phyloP scores from a whole-genome alignment of 495 filamentous ascomycete species.

The Friedmanniomyces endolithicus region DNA sequence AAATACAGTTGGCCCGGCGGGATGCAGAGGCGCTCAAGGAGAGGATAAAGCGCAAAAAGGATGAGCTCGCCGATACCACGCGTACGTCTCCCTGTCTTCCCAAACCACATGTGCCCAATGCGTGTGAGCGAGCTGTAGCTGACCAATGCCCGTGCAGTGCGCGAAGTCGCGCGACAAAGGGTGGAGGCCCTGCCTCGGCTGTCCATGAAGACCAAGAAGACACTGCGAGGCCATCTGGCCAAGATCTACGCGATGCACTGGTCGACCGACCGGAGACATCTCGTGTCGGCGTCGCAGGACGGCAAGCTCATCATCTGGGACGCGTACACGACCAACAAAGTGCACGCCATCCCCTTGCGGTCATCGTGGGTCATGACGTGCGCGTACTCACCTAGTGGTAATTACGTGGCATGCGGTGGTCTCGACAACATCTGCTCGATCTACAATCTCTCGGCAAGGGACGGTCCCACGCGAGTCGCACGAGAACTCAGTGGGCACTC shows the following conservation, averaged over 20 bases:
- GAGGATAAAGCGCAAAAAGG: slow-evolving; percentile 98
- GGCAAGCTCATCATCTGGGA: slow-evolving; percentile 99
- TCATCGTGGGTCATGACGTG: slow-evolving; percentile 99
- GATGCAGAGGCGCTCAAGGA: slow-evolving; percentile 98
- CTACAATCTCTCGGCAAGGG: slow-evolving; percentile 93
- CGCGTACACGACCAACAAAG: slow-evolving; percentile 98
- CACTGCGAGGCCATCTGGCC: slow-evolving; percentile 90
- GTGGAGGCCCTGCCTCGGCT: slow-evolving; percentile 83
- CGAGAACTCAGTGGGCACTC: slow-evolving; percentile 94
- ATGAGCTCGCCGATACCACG: slow-evolving; percentile 94
- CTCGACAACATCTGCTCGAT: slow-evolving; percentile 99
- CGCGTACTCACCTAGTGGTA: slow-evolving; percentile 95
- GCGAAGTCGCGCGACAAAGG: slow-evolving; percentile 75
- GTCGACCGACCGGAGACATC: slow-evolving; percentile 95
- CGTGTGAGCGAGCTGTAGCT: slow-evolving; percentile 3
- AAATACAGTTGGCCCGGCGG: slow-evolving; percentile 91
- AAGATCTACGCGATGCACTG: slow-evolving; percentile 99
- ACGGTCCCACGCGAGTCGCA: slow-evolving; percentile 91
- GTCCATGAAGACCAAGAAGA: slow-evolving; percentile 90
- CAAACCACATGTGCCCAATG: background rate
- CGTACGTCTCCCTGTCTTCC: slow-evolving; percentile 48
- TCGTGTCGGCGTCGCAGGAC: slow-evolving; percentile 96
- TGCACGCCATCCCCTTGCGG: slow-evolving; percentile 94
- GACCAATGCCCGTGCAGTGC: slow-evolving; percentile 46
- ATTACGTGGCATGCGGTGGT: slow-evolving; percentile 96